phyloP scores from a whole-genome alignment of 176 grass and related monocot species.

The Avena atlantica region DNA sequence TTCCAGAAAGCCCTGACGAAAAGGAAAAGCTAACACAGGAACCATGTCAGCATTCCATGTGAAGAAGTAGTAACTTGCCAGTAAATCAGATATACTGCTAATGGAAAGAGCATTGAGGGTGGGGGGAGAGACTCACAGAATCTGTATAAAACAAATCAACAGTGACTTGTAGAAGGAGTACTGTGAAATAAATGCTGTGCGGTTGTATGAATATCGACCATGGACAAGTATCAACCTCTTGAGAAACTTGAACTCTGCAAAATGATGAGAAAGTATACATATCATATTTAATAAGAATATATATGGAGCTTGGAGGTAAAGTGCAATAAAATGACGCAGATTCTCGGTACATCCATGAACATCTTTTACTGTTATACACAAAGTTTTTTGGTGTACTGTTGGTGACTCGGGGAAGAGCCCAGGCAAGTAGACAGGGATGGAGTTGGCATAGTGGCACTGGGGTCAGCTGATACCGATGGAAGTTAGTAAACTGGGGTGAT shows the following conservation, averaged over 20 bases:
- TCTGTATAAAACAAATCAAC: slow-evolving; percentile 91
- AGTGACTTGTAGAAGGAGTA: slow-evolving; percentile 98
- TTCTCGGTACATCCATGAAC: neutral
- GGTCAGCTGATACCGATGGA: neutral
- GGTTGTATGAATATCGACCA: slow-evolving; percentile 93
- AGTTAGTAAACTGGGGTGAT: too few relatives aligned
- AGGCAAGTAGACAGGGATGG: neutral
- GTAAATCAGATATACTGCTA: slow-evolving; percentile 11
- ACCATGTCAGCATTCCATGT: slow-evolving; percentile 26
- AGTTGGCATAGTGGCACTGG: neutral
- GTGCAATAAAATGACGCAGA: slow-evolving; percentile 7
- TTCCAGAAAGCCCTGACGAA: slow-evolving; percentile 82
- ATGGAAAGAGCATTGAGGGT: slow-evolving; percentile 31
- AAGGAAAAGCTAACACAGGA: slow-evolving; percentile 69
- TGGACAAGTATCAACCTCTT: slow-evolving; percentile 94
- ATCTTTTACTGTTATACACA: neutral
- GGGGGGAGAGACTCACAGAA: slow-evolving; percentile 62
- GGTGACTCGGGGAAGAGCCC: neutral
- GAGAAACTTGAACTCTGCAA: slow-evolving; percentile 91
- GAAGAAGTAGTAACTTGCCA: slow-evolving; percentile 21
- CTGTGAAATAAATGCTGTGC: slow-evolving; percentile 89
- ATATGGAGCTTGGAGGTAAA: slow-evolving; percentile 17
- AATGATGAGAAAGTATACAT: slow-evolving; percentile 39
- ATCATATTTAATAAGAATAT: slow-evolving; percentile 24
- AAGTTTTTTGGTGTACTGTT: neutral